phyloP scores from a whole-genome alignment of 768 basidiomycete species.

The Steccherinum ochraceum region DNA sequence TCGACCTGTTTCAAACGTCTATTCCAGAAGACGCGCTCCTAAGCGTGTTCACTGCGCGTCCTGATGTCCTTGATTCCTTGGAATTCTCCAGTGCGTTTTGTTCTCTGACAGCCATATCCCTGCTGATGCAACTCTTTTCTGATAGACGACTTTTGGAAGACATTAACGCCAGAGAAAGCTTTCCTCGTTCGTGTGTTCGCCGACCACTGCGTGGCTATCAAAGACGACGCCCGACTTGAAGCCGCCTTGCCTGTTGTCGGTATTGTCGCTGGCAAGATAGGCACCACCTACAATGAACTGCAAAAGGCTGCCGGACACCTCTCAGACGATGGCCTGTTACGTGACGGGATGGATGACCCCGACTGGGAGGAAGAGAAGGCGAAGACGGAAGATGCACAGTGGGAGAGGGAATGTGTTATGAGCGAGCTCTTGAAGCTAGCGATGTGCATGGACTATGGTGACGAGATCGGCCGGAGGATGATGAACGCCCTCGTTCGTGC shows the following conservation, averaged over 20 bases:
- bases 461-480: conserved; percentile 85
- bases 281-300: conserved; percentile 63
- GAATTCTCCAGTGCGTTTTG: conserved; percentile 57
- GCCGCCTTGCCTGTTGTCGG: conserved; percentile 79
- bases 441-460: conserved; percentile 79
- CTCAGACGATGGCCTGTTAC: conserved; percentile 28
- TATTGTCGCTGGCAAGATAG: conserved; percentile 67
- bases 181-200: conserved; percentile 82
- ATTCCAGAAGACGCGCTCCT: conserved; percentile 71
- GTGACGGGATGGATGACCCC: conserved; percentile 20
- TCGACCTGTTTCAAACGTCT: conserved; percentile 51
- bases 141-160: conserved; percentile 66
- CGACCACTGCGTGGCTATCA: conserved; percentile 61
- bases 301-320: conserved; percentile 33
- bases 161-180: conserved; percentile 65
- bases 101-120: background rate
- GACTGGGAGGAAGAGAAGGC: conserved; percentile 31
- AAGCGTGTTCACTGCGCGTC: conserved; percentile 60
- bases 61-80: conserved; percentile 61
- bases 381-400: conserved; percentile 39
- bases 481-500: conserved; percentile 82
- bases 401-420: conserved; percentile 61
- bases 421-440: conserved; percentile 77
- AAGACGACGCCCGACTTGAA: conserved; percentile 61
- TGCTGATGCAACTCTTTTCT: background rate